Evolutionary conservation across 2,329 filamentous ascomycete species (phyloP).

Genomic region (Colletotrichum sp.): DNA sequence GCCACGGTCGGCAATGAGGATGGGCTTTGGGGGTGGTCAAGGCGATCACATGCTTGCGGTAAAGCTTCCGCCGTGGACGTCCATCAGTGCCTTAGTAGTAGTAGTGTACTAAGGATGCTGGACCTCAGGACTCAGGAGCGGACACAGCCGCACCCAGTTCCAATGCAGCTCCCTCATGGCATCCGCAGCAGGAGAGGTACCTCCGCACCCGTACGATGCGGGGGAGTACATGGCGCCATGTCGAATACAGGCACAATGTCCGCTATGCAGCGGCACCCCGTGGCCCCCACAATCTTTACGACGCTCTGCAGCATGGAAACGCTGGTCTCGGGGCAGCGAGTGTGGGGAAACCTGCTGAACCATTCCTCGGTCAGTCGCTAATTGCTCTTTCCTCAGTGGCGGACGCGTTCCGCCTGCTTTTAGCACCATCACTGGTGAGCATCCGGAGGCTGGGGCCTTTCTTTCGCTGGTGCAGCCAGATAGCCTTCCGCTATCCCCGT

Average conservation of each 20-base stretch:
- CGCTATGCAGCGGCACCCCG: neutral
- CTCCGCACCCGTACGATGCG: neutral
- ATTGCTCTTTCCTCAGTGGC: neutral
- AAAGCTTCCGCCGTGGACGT: neutral
- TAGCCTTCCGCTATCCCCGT: neutral
- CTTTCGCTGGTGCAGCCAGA: neutral
- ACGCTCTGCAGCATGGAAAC: neutral
- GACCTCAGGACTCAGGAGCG: neutral
- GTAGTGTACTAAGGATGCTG: neutral
- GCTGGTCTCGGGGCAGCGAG: neutral
- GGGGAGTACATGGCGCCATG: neutral
- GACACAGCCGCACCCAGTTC: neutral
- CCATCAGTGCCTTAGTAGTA: neutral
- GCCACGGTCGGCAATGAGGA: constrained; percentile 16
- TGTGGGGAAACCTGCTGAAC: neutral
- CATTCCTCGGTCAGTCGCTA: neutral
- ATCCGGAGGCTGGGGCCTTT: neutral
- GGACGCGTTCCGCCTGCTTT: neutral
- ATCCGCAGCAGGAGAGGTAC: neutral
- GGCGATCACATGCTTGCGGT: constrained; percentile 17
- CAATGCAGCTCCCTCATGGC: neutral
- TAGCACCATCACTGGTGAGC: neutral
- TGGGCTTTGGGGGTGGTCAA: neutral
- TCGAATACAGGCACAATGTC: neutral
- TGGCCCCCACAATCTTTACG: neutral